Percentiles rank a stretch among this genome's conserved stretches.
These are phyloP conservation scores for Massariosphaeria phaeospora DNA, from an alignment of 495 filamentous ascomycete species.

Conservation along the genomic window DNA sequence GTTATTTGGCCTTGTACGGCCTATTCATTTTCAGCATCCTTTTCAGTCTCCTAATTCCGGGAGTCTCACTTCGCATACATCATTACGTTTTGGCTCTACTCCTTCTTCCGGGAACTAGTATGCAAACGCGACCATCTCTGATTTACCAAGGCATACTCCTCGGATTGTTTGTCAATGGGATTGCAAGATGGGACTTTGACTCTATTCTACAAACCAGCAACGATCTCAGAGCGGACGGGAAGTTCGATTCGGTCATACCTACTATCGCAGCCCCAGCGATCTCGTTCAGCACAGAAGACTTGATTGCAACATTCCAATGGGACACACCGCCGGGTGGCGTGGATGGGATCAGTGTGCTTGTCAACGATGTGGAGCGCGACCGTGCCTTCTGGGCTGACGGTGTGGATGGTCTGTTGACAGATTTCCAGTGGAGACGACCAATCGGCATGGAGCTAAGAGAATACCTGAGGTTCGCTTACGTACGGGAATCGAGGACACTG, in stretches of 20 bases:
- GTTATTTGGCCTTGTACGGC: conserved; percentile 53
- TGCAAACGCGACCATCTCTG: conserved; percentile 72
- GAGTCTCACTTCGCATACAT: conserved; percentile 77
- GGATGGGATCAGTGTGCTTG: conserved; percentile 77
- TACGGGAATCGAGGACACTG: conserved; percentile 50
- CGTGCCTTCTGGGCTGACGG: conserved; percentile 31
- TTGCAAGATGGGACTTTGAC: conserved; percentile 89
- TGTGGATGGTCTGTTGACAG: conserved; percentile 1
- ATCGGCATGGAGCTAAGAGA: conserved; percentile 42
- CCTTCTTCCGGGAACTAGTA: conserved; percentile 71
- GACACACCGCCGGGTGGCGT: conserved; percentile 8
- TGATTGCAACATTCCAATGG: conserved; percentile 2
- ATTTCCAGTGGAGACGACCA: conserved; percentile 21
- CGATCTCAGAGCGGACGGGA: conserved; percentile 61
- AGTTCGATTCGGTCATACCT: conserved; percentile 63
- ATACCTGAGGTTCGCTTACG: conserved; percentile 80
- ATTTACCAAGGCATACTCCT: conserved; percentile 80
- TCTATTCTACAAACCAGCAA: conserved; percentile 74
- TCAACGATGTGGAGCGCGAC: conserved; percentile 87
- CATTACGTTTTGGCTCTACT: conserved; percentile 90
- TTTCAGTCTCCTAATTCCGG: conserved; percentile 60
- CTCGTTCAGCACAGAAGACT: background rate
- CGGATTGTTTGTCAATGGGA: conserved; percentile 84
- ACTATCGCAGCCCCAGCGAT: conserved; percentile 42
- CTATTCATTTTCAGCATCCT: conserved; percentile 44